Evolutionary conservation across 1,284 basidiomycete species (phyloP).

Genomic region (Heliocybe sulcata): DNA sequence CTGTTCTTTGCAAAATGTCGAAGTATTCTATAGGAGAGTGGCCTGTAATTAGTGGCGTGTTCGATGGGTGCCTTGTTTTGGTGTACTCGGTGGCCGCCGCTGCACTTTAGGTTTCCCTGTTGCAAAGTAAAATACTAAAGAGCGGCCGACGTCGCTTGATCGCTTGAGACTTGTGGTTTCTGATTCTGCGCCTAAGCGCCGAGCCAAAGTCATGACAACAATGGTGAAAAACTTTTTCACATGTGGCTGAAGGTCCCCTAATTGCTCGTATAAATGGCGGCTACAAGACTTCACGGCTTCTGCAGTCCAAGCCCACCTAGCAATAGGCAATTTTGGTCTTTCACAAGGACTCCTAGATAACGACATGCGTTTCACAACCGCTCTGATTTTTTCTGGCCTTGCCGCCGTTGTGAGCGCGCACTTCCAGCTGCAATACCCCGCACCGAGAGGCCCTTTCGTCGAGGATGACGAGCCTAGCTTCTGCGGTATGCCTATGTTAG

Average conservation of each 20-base stretch:
- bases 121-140: too few relatives aligned
- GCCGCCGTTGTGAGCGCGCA: conserved; percentile 48
- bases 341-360: neutral
- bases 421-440: conserved; percentile 64
- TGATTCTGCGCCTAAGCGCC: conserved; percentile 1
- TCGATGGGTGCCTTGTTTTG: too few relatives aligned
- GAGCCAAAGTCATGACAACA: conserved; percentile 13
- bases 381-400: conserved; percentile 23
- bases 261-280: neutral
- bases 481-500: conserved; percentile 34
- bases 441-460: conserved; percentile 50
- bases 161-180: neutral
- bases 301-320: neutral
- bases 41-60: too few relatives aligned
- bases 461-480: conserved; percentile 52
- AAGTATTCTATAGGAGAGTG: too few relatives aligned
- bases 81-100: too few relatives aligned
- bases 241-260: conserved; percentile 5
- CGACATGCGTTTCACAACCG: conserved; percentile 25
- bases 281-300: neutral
- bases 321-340: neutral
- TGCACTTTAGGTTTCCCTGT: too few relatives aligned
- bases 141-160: too few relatives aligned
- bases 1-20: too few relatives aligned
- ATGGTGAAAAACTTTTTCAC: conserved; percentile 25